Base-by-base conservation (phyloP, 192 early-diverging fungal genomes). In the Linnemannia exigua region DNA sequence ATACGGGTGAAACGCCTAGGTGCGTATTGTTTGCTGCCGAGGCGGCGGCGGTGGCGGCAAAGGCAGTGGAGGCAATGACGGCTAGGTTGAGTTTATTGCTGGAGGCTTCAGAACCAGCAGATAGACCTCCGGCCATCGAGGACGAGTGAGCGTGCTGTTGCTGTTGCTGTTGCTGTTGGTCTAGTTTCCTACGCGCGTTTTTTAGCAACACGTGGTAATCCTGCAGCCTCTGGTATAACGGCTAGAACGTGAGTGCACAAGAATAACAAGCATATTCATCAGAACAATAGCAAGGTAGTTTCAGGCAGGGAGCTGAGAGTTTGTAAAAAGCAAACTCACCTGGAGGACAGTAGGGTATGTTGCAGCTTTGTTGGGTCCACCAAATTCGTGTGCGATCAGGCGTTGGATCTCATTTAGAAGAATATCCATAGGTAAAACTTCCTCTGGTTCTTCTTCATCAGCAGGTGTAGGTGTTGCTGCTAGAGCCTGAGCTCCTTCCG, bases 201-300 rank as follows among this genome's bases (percentile, higher is more conserved):
- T 76, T 82, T 8, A 82, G 46, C 35, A 67, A 70, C 20, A 82
- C 58, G 41, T 82, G 67, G 68, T 76, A 82, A 19, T 82, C 74
- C 22, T 51, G 48, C 12, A 82, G 31, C 19, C 80, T 35, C 35
- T 82, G 80, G 54, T 72, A 76, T 17, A 82, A 31, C 16, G 68
- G 72, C 79, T 81, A 31, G 2, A 37, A 75, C 25, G 17, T n/a
- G n/a, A n/a, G n/a, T n/a, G n/a, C n/a, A n/a, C n/a, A n/a, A n/a
- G n/a, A n/a, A n/a, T n/a, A n/a, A n/a, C n/a, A n/a, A n/a, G n/a
- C n/a, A n/a, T n/a, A n/a, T n/a, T n/a, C n/a, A n/a, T n/a, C n/a
- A n/a, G n/a, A n/a, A n/a, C n/a, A n/a, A n/a, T n/a, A n/a, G n/a
- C n/a, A n/a, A n/a, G n/a, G n/a, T n/a, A n/a, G n/a, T n/a, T n/a